These are phyloP conservation scores for Pseudocercospora fijiensis DNA, from an alignment of 2,329 filamentous ascomycete species.

Conservation along the genomic window DNA sequence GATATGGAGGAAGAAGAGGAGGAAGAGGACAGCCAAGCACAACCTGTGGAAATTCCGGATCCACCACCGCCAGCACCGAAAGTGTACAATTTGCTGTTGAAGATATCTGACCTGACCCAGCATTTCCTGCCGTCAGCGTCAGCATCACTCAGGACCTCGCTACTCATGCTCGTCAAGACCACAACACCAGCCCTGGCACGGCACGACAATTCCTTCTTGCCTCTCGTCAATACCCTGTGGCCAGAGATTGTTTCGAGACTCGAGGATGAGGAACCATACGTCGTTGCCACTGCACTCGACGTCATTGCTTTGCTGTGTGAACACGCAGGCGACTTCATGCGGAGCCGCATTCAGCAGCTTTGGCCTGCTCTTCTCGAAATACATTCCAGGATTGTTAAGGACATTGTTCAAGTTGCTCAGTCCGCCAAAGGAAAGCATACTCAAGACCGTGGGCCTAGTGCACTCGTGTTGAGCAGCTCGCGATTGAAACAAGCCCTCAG, in stretches of 20 bases:
- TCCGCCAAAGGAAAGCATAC: not conserved
- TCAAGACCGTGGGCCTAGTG: not conserved
- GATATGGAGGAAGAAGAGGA: slow-evolving; percentile 22
- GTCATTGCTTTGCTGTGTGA: slow-evolving; percentile 68
- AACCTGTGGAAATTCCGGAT: slow-evolving; percentile 30
- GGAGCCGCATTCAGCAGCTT: slow-evolving; percentile 69
- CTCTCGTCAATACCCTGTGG: slow-evolving; percentile 88
- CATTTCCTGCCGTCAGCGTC: slow-evolving; percentile 87
- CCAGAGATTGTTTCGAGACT: slow-evolving; percentile 71
- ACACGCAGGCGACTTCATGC: slow-evolving; percentile 77
- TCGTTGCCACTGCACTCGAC: slow-evolving; percentile 68
- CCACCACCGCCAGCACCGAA: slow-evolving; percentile 65
- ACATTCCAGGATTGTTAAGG: slow-evolving; percentile 18
- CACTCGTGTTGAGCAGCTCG: not conserved
- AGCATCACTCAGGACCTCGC: slow-evolving; percentile 70
- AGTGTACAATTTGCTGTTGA: slow-evolving; percentile 76
- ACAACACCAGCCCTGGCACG: slow-evolving; percentile 69
- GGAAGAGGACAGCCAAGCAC: not conserved
- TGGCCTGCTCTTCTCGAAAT: slow-evolving; percentile 53
- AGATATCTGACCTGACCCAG: slow-evolving; percentile 80
- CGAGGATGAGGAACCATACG: slow-evolving; percentile 65
- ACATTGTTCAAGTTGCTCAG: slow-evolving; percentile 14
- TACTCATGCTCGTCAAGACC: slow-evolving; percentile 73
- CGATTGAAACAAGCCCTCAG: slow-evolving; percentile 20
- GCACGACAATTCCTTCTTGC: slow-evolving; percentile 81